Conservation (phyloP, 768 basidiomycete species). For the Galerina sulciceps region DNA sequence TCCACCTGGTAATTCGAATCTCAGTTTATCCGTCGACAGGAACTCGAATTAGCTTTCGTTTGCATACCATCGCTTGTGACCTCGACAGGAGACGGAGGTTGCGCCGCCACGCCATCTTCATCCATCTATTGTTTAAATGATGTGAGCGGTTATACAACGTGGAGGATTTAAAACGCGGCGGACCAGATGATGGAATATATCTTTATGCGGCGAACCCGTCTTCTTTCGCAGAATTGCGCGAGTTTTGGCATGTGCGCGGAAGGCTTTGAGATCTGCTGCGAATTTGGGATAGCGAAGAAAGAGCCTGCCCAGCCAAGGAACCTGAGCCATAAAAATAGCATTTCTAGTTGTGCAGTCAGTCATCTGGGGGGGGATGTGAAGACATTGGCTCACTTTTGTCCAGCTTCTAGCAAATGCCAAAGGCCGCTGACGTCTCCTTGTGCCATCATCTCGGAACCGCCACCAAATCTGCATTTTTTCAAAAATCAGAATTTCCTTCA, state of each 20-base stretch:
- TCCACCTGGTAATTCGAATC: slow-evolving; percentile 8
- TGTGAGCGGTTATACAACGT: background rate
- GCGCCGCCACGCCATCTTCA: slow-evolving; percentile 38
- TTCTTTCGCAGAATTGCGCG: slow-evolving; percentile 23
- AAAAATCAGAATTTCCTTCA: background rate
- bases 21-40: background rate
- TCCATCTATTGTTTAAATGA: slow-evolving; percentile 33
- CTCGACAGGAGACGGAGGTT: slow-evolving; percentile 34
- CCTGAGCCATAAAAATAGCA: slow-evolving; percentile 43
- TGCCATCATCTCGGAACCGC: slow-evolving; percentile 33
- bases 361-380: background rate
- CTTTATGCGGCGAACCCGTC: slow-evolving; percentile 33
- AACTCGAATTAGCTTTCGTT: background rate
- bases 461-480: slow-evolving; percentile 29
- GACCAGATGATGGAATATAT: slow-evolving; percentile 36
- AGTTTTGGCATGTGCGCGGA: slow-evolving; percentile 26
- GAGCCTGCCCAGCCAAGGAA: slow-evolving; percentile 28
- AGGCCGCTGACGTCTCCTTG: slow-evolving; percentile 30
- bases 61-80: slow-evolving; percentile 40
- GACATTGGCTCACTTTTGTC: slow-evolving; percentile 27
- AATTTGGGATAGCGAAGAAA: slow-evolving; percentile 21
- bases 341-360: slow-evolving; percentile 19
- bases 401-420: slow-evolving; percentile 30
- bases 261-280: slow-evolving; percentile 23
- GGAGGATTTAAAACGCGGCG: background rate